A percentile compares a stretch with the other conserved stretches of the same genome.
These are phyloP conservation scores for Sphaerulina musiva DNA, from an alignment of 2,329 filamentous ascomycete genomes.

Conservation along the genomic window DNA sequence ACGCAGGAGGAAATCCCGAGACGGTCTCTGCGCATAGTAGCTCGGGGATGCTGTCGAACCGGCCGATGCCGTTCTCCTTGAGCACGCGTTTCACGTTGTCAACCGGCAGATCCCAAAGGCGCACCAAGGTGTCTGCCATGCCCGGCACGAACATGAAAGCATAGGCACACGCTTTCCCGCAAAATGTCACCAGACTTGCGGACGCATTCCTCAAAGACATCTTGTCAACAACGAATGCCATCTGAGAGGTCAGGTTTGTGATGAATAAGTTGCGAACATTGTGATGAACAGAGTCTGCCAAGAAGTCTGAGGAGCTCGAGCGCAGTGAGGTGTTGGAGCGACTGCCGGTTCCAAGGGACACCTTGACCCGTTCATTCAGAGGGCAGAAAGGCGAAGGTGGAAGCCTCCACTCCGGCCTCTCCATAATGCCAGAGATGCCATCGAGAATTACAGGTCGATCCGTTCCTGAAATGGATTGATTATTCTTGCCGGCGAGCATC, in stretches of 20 bases:
- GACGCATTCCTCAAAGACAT: constrained; percentile 72
- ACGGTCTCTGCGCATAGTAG: constrained; percentile 55
- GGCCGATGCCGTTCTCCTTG: constrained; percentile 57
- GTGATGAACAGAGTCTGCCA: constrained; percentile 72
- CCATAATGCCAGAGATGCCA: constrained; percentile 74
- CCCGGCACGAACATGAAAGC: constrained; percentile 90
- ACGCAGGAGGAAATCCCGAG: constrained; percentile 61
- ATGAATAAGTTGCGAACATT: constrained; percentile 84
- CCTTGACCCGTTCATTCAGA: constrained; percentile 49
- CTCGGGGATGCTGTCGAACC: constrained; percentile 45
- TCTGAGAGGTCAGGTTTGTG: constrained; percentile 72
- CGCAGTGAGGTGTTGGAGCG: constrained; percentile 52
- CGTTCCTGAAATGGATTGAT: constrained; percentile 73
- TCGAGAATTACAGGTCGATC: constrained; percentile 77
- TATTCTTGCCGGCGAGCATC: constrained; percentile 68
- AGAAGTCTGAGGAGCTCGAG: constrained; percentile 55
- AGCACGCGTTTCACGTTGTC: constrained; percentile 65
- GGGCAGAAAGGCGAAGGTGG: constrained; percentile 62
- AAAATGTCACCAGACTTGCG: constrained; percentile 66
- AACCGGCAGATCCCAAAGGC: constrained; percentile 68
- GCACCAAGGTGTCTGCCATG: constrained; percentile 73
- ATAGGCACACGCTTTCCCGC: constrained; percentile 84
- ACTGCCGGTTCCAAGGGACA: constrained; percentile 41
- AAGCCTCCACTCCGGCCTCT: constrained; percentile 77
- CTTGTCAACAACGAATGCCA: constrained; percentile 81